Percentiles rank a stretch among this genome's conserved stretches.
phyloP scores from a whole-genome alignment of 2,329 filamentous ascomycete genomes.

The Sphaerulina musiva region DNA sequence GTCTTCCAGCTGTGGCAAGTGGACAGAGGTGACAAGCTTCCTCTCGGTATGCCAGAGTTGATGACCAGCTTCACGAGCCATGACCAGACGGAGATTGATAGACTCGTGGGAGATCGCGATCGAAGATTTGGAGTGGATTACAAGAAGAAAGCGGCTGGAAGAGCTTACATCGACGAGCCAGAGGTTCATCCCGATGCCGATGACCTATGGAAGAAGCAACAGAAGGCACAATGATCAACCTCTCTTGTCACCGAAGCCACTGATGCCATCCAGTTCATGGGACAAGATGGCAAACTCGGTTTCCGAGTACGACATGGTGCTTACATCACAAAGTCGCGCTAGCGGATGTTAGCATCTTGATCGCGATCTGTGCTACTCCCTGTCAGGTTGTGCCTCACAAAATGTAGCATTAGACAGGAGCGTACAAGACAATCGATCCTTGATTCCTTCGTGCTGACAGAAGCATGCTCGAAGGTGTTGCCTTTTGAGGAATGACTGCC shows the following conservation, averaged over 20 bases:
- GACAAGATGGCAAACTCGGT: not conserved
- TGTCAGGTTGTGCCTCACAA: not conserved
- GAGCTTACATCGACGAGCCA: conserved; percentile 49
- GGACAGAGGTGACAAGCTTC: conserved; percentile 62
- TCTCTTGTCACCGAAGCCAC: too few relatives aligned
- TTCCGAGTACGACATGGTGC: not conserved
- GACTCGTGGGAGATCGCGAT: conserved; percentile 48
- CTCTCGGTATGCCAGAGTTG: conserved; percentile 55
- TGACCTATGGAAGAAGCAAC: conserved; percentile 39
- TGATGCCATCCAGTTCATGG: not conserved
- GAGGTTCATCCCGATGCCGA: conserved; percentile 45
- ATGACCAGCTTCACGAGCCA: conserved; percentile 56
- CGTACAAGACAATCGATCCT: too few relatives aligned
- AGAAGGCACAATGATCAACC: not conserved
- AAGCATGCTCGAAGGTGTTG: too few relatives aligned
- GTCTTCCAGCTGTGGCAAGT: conserved; percentile 83
- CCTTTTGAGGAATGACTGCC: too few relatives aligned
- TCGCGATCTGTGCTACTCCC: not conserved
- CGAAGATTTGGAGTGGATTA: conserved; percentile 48
- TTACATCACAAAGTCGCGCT: not conserved
- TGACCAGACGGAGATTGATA: conserved; percentile 45
- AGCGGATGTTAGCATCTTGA: not conserved
- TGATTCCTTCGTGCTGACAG: too few relatives aligned
- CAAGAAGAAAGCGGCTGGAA: conserved; percentile 47
- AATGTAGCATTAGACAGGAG: not conserved